Evolutionary conservation across 306 rosid species (phyloP).

Genomic region (Acacia crassicarpa): DNA sequence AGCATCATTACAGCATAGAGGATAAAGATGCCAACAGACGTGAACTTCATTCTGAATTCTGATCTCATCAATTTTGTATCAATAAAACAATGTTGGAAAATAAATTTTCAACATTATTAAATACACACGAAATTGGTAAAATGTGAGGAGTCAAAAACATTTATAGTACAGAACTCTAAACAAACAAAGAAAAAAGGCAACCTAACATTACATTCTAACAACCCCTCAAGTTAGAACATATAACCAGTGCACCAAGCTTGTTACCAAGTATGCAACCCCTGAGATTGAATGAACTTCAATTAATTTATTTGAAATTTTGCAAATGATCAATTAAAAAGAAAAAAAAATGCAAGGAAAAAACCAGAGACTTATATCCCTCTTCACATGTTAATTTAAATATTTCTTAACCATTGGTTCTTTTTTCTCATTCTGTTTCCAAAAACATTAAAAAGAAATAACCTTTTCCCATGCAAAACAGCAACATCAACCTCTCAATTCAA

Average conservation of each 20-base stretch:
- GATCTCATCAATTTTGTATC: neutral
- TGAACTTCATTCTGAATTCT: neutral
- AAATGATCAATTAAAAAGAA: neutral
- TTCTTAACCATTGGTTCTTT: neutral
- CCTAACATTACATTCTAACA: neutral
- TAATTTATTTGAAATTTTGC: neutral
- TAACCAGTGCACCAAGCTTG: neutral
- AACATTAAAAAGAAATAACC: neutral
- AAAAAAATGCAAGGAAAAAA: neutral
- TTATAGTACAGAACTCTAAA: neutral
- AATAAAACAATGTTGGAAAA: neutral
- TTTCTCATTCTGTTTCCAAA: neutral
- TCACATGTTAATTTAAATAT: neutral
- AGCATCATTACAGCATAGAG: constrained; percentile 30
- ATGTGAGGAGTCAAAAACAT: neutral
- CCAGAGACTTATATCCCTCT: neutral
- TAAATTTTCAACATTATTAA: constrained; percentile 11
- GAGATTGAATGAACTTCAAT: neutral
- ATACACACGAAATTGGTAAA: neutral
- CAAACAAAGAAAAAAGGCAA: neutral
- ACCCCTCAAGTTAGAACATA: neutral
- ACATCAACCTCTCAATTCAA: constrained; percentile 9
- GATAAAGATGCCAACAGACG: constrained; percentile 3
- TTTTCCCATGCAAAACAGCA: neutral
- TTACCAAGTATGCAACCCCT: neutral